Base-by-base conservation (phyloP, 2,329 filamentous ascomycete genomes). In the Pseudocercospora crystallina region DNA sequence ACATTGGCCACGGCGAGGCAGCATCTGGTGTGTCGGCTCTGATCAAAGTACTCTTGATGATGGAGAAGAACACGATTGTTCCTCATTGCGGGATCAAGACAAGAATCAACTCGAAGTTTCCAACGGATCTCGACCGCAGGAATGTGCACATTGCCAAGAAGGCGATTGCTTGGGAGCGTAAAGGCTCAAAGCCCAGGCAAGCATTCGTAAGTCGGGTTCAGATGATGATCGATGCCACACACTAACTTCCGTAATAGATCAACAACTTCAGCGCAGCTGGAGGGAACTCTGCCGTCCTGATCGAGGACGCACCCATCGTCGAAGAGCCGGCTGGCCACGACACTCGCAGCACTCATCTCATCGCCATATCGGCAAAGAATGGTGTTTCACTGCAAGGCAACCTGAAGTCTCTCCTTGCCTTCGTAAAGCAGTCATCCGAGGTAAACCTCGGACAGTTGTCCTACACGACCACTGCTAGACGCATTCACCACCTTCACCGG, bases 51-150 rank as follows among this genome's bases (percentile, higher is more conserved):
- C 67, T 87, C 2, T 62, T 86, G 63, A 86, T 86, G 83, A 66
- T 86, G 48, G 75, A 83, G 65, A 79, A 86, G 60, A 79, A 78
- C 46, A 65, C 70, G 2, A 86, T 87, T 33, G 83, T 84, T 0
- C 83, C 82, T 0, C 85, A 89, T 53, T 75, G 80, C 15, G 84
- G 85, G 9, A 86, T 89, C 71, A 87, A 87, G 69, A 75, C 70
- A 2, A 73, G 76, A 56, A 81, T 86, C 58, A 86, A 86, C 67
- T 76, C 76, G 60, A 77, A 72, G 1, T 82, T 84, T 60, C 81
- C 82, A 0, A 71, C 71, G 17, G 80, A 85, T 54, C 68, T 86
- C 1, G 70, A 73, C 0, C 71, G 77, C 12, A 75, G 82, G 29
- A 81, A 82, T 33, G 75, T 85, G 36, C 75, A 79, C 58, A 84